Conservation (phyloP, 148 eudicot species). For the Euryodendron excelsum region DNA sequence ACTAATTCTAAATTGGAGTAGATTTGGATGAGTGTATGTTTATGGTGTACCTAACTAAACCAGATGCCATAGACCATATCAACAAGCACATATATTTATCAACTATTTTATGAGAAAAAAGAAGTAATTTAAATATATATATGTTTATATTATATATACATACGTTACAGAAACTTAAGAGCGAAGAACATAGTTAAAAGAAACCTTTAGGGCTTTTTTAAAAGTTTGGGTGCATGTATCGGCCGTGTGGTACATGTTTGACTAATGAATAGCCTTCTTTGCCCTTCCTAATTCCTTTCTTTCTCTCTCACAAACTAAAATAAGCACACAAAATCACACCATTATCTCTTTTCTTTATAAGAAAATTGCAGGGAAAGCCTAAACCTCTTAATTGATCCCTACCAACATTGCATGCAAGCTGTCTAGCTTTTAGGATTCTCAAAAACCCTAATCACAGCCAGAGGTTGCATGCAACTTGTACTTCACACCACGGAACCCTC, state of each 20-base stretch:
- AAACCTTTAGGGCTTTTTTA: neutral
- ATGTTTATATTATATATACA: too few relatives aligned
- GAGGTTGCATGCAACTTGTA: neutral
- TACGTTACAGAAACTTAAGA: neutral
- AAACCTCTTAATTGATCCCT: neutral
- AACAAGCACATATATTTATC: neutral
- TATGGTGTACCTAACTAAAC: neutral
- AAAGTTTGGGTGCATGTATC: neutral
- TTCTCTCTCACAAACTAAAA: neutral
- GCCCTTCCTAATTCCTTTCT: neutral
- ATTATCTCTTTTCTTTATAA: neutral
- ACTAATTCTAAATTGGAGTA: neutral
- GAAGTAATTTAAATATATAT: too few relatives aligned
- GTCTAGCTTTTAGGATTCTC: slow-evolving; percentile 9
- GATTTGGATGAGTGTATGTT: neutral
- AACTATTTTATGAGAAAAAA: neutral
- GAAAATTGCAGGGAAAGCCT: neutral
- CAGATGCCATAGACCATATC: neutral
- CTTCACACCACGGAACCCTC: too few relatives aligned
- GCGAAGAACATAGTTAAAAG: neutral
- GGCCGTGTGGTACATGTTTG: neutral
- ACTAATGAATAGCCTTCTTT: neutral
- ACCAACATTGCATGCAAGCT: slow-evolving; percentile 12
- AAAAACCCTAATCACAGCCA: neutral
- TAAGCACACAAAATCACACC: neutral